Conservation (phyloP, 2,329 filamentous ascomycete species). For the Fusarium transvaalense region DNA sequence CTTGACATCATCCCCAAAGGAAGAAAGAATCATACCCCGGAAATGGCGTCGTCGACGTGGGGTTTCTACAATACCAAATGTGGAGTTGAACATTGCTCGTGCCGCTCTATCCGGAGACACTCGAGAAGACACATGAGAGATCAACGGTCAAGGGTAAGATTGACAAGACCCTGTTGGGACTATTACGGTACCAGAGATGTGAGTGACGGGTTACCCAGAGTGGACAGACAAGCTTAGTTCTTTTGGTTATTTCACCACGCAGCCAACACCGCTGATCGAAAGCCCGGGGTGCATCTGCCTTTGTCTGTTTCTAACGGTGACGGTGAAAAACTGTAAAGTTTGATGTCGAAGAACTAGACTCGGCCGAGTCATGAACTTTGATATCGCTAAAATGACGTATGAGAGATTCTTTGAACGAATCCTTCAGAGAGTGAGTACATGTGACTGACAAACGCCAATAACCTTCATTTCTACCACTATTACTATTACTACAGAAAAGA, state of each 20-base stretch:
- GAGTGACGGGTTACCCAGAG: neutral
- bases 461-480: neutral
- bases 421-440: neutral
- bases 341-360: neutral
- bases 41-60: conserved; percentile 13
- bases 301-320: neutral
- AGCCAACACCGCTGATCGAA: conserved; percentile 10
- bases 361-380: conserved; percentile 3
- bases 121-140: neutral
- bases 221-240: conserved; percentile 7
- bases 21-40: conserved; percentile 5
- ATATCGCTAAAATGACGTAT: neutral
- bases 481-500: neutral
- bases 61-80: neutral
- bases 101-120: conserved; percentile 32
- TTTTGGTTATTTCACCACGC: conserved; percentile 12
- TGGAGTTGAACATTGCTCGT: conserved; percentile 18
- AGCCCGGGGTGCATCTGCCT: conserved; percentile 6
- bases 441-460: neutral
- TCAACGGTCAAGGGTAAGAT: conserved; percentile 17
- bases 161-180: neutral
- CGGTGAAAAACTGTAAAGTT: neutral
- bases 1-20: conserved; percentile 40
- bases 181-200: no score
- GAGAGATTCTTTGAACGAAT: neutral